A percentile compares a stretch with the other conserved stretches of the same genome.
phyloP scores from a whole-genome alignment of 805 yeast genomes.

The Yamadazyma olivae region DNA sequence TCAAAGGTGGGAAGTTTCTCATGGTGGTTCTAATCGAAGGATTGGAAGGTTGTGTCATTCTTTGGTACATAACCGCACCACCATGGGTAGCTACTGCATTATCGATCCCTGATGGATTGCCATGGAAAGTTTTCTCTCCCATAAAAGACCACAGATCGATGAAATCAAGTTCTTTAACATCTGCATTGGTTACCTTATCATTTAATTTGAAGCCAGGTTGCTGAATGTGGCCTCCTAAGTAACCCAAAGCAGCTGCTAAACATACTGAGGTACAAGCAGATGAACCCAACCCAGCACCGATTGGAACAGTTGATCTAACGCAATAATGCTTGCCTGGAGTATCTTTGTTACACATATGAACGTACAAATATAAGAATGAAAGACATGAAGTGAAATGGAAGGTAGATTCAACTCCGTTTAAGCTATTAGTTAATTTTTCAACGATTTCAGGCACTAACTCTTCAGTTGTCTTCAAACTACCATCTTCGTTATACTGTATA shows the following conservation, averaged over 20 bases:
- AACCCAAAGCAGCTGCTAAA: conserved; percentile 68
- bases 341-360: conserved; percentile 48
- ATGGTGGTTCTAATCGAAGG: conserved; percentile 67
- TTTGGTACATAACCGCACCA: conserved; percentile 89
- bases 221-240: conserved; percentile 53
- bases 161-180: conserved; percentile 46
- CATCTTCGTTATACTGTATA: conserved; percentile 11
- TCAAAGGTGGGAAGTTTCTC: conserved; percentile 70
- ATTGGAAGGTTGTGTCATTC: conserved; percentile 46
- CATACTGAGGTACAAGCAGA: conserved; percentile 90
- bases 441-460: conserved; percentile 61
- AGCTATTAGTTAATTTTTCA: conserved; percentile 42
- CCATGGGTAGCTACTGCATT: conserved; percentile 95
- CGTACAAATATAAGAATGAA: conserved; percentile 77
- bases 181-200: conserved; percentile 29
- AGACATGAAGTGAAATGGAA: conserved; percentile 76
- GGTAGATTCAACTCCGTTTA: conserved; percentile 47
- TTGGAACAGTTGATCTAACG: conserved; percentile 81
- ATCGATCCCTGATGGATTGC: conserved; percentile 95
- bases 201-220: conserved; percentile 31
- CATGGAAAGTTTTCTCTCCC: conserved; percentile 95
- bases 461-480: conserved; percentile 31
- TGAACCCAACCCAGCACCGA: conserved; percentile 96
- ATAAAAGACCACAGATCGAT: conserved; percentile 86
- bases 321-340: conserved; percentile 56